Conservation (phyloP, 805 yeast species). For the Phaffomyces thermotolerans region DNA sequence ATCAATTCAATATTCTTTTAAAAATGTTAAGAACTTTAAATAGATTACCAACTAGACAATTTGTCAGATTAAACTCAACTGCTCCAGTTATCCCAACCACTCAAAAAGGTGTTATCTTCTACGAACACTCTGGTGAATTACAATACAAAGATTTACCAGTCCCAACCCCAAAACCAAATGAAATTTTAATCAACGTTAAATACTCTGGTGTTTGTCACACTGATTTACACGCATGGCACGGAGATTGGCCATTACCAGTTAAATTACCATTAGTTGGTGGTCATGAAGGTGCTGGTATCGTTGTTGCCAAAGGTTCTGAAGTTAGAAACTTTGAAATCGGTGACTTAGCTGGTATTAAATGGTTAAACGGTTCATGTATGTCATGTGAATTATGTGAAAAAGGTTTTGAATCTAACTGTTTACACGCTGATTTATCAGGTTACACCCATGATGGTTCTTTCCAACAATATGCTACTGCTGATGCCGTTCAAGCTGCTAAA, state of each 20-base stretch:
- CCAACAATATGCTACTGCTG: conserved; percentile 87
- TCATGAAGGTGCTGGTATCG: conserved; percentile 86
- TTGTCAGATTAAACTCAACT: conserved; percentile 1
- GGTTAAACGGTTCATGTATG: conserved; percentile 76
- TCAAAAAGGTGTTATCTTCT: conserved; percentile 68
- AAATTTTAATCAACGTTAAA: conserved; percentile 72
- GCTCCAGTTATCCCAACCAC: conserved; percentile 44
- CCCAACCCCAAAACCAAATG: conserved; percentile 71
- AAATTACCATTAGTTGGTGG: conserved; percentile 80
- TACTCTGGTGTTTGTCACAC: conserved; percentile 94
- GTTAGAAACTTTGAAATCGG: conserved; percentile 71
- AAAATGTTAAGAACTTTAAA: conserved; percentile 22
- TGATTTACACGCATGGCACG: conserved; percentile 89
- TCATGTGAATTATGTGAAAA: conserved; percentile 68
- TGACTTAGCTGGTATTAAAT: conserved; percentile 77
- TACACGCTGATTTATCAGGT: conserved; percentile 68
- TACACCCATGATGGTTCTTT: conserved; percentile 87
- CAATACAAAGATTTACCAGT: conserved; percentile 70
- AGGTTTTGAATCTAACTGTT: conserved; percentile 66
- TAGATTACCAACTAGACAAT: conserved; percentile 8
- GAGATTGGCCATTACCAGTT: conserved; percentile 82
- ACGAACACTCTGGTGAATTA: conserved; percentile 57
- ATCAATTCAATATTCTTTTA: neutral
- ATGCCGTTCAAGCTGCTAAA: conserved; percentile 78
- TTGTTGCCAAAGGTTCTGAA: conserved; percentile 65